Conservation (phyloP, 176 grass and related monocot genomes). For the Cenchrus purpureus region DNA sequence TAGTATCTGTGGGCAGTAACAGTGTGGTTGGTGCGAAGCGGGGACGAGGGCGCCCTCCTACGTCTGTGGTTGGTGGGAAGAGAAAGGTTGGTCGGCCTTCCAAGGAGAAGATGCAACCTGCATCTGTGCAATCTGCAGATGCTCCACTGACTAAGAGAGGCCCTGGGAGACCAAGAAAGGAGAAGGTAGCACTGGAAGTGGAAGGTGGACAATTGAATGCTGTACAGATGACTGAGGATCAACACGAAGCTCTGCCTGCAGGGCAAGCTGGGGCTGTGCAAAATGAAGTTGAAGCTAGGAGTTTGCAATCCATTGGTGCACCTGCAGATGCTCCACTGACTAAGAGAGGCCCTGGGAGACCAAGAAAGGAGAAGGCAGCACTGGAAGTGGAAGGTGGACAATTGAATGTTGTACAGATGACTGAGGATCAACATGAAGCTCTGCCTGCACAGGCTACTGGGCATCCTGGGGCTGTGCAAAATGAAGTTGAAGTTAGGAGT, state of each 20-base stretch:
- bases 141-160: slow-evolving; percentile 4
- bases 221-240: neutral
- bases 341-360: slow-evolving; percentile 41
- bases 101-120: neutral
- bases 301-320: neutral
- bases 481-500: slow-evolving; percentile 16
- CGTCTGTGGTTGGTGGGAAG: neutral
- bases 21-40: slow-evolving; percentile 13
- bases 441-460: neutral
- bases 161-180: slow-evolving; percentile 39
- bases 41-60: slow-evolving; percentile 23
- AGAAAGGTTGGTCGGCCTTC: slow-evolving; percentile 17
- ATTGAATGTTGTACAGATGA: neutral
- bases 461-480: neutral
- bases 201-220: neutral
- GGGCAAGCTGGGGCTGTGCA: neutral
- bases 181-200: neutral
- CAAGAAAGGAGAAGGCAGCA: slow-evolving; percentile 11
- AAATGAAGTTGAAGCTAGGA: slow-evolving; percentile 27
- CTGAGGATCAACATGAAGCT: neutral
- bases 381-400: neutral
- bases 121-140: neutral
- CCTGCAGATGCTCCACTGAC: neutral
- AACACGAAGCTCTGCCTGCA: neutral
- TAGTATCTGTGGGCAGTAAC: neutral